These are phyloP conservation scores for Coniochaeta sp. DNA, from an alignment of 2,329 filamentous ascomycete genomes.

Conservation along the genomic window DNA sequence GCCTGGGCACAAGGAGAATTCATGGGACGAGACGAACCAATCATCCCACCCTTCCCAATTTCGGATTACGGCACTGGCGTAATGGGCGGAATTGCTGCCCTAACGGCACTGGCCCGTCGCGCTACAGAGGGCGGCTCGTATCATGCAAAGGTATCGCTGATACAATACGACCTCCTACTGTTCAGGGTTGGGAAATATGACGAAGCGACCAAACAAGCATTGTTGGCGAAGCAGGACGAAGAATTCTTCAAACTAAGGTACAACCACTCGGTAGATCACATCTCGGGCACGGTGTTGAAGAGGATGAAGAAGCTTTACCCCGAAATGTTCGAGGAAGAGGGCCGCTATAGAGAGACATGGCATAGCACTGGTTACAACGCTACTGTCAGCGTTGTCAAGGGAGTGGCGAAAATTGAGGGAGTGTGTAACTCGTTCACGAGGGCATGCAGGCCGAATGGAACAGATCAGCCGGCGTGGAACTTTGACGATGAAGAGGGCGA, in stretches of 20 bases:
- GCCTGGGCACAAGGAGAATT: constrained; percentile 56
- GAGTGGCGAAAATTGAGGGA: background rate
- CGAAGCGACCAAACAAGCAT: constrained; percentile 38
- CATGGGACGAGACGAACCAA: constrained; percentile 54
- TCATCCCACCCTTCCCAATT: constrained; percentile 59
- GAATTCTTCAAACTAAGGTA: constrained; percentile 52
- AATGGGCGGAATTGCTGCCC: constrained; percentile 61
- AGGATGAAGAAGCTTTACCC: constrained; percentile 46
- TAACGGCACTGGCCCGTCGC: constrained; percentile 56
- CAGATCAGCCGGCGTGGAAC: background rate
- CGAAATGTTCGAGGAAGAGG: constrained; percentile 37
- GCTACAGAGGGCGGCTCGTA: constrained; percentile 59
- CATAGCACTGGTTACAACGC: background rate
- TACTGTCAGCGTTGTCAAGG: background rate
- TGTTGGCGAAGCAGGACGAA: constrained; percentile 39
- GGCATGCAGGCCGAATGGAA: background rate
- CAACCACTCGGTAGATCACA: constrained; percentile 57
- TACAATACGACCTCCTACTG: constrained; percentile 63
- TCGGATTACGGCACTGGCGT: constrained; percentile 65
- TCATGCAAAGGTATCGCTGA: constrained; percentile 54
- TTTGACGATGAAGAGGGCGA: background rate
- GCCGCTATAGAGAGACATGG: constrained; percentile 18
- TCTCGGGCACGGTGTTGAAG: constrained; percentile 51
- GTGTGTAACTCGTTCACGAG: background rate
- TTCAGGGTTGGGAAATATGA: constrained; percentile 53